phyloP scores from a whole-genome alignment of 768 basidiomycete genomes.

The Zangia roseola region DNA sequence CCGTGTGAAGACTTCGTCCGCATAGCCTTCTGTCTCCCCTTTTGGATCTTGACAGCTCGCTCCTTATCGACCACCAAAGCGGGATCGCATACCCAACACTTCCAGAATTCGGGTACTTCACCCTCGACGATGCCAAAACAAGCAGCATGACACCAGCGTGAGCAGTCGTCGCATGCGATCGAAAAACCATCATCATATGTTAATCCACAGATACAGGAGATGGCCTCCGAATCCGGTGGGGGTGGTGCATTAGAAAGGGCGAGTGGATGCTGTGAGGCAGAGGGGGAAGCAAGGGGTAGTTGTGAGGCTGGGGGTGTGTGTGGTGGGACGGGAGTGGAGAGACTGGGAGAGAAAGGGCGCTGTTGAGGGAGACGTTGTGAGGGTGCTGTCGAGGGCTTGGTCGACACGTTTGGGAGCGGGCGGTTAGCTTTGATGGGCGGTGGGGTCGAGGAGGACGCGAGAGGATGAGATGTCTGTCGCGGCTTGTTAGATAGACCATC shows the following conservation, averaged over 20 bases:
- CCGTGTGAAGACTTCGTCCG: conserved; percentile 28
- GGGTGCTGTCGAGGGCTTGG: conserved; percentile 16
- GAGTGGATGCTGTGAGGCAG: conserved; percentile 21
- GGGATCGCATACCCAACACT: conserved; percentile 69
- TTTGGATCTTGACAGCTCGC: conserved; percentile 45
- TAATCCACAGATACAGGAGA: conserved; percentile 74
- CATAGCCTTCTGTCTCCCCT: conserved; percentile 36
- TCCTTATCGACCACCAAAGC: conserved; percentile 44
- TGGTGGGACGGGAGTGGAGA: conserved; percentile 10
- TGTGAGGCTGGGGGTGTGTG: conserved; percentile 15
- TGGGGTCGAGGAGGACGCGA: conserved; percentile 16
- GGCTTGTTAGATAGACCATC: conserved; percentile 15
- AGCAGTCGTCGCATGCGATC: conserved; percentile 82
- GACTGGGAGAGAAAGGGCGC: conserved; percentile 19
- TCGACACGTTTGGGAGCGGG: conserved; percentile 7
- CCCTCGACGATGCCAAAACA: conserved; percentile 67
- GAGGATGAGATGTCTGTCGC: conserved; percentile 17
- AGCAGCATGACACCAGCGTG: conserved; percentile 79
- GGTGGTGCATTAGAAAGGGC: conserved; percentile 17
- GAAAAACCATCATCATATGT: conserved; percentile 80
- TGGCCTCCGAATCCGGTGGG: conserved; percentile 43
- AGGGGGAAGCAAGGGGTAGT: conserved; percentile 16
- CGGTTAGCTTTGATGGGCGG: conserved; percentile 6
- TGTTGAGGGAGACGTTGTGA: conserved; percentile 13
- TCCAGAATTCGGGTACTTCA: conserved; percentile 70